Evolutionary conservation across 208 protist genomes (phyloP).

Genomic region (Crithidia sp.): DNA sequence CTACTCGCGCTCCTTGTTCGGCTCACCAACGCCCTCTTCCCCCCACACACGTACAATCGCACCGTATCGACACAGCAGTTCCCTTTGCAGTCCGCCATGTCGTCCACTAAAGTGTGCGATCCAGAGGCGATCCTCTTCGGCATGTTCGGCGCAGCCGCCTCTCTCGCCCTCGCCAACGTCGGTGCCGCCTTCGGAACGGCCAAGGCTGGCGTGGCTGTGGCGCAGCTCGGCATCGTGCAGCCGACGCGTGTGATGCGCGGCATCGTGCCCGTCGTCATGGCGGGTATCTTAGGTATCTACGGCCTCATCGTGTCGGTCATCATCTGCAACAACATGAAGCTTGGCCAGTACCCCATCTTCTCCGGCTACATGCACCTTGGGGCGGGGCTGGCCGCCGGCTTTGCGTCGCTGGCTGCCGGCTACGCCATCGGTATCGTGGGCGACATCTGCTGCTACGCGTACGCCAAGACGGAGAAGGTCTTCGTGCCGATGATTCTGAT

Average conservation of each 20-base stretch:
- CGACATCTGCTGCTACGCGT: slow-evolving; percentile 95
- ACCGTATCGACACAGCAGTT: background rate
- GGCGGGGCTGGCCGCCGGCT: slow-evolving; percentile 95
- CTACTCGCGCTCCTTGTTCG: no score
- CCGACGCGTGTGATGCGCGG: slow-evolving; percentile 94
- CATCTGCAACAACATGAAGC: slow-evolving; percentile 88
- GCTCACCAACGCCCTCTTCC: background rate
- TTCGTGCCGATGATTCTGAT: slow-evolving; percentile 99
- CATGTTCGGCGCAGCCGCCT: slow-evolving; percentile 92
- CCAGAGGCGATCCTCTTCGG: slow-evolving; percentile 93
- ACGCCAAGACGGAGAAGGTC: slow-evolving; percentile 96
- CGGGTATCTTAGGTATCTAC: slow-evolving; percentile 94
- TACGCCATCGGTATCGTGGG: slow-evolving; percentile 99
- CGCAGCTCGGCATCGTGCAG: slow-evolving; percentile 96
- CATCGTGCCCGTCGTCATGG: slow-evolving; percentile 93
- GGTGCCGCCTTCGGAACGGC: slow-evolving; percentile 98
- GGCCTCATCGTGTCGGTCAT: slow-evolving; percentile 89
- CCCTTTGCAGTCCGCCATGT: background rate
- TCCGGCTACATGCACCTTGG: slow-evolving; percentile 96
- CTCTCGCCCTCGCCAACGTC: slow-evolving; percentile 91
- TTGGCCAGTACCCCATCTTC: slow-evolving; percentile 64
- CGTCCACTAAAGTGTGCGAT: slow-evolving; percentile 45
- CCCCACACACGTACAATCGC: background rate
- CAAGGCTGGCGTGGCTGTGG: slow-evolving; percentile 97
- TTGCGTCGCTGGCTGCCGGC: slow-evolving; percentile 95